Evolutionary conservation across 805 yeast species (phyloP), one percentile per base, ranked within the genome.

Genomic region (Clavispora santaluciae): DNA sequence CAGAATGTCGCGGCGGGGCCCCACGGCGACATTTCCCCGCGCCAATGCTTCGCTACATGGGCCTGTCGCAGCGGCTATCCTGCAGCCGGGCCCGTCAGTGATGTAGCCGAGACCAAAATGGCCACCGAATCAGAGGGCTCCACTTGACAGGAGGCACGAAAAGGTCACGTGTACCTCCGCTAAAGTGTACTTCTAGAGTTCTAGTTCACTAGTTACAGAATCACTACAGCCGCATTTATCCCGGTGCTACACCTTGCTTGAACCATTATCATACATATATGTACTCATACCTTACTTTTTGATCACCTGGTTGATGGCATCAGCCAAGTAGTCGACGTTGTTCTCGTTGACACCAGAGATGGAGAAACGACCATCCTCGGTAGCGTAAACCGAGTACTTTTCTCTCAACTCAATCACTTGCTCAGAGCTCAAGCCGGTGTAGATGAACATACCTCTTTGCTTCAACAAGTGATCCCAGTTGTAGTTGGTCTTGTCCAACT

Each of bases 371-470:
- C 98, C 98, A 62, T 89, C 93, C 47, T 79, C 75, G 22, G 96
- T 88, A 54, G 93, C 78, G 63, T 91, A 91, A 29, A 91, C 83
- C 13, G 86, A 79, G 64, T 70, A 82, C 61, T 86, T 80, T 38
- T 75, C 70, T 60, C 85, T 83, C 56, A 91, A 73, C 47, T 72
- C 66, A 43, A 78, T 71, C 36, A 87, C 91, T 66, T 89, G 95
- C 37, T 76, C 79, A 34, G 78, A 70, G 23, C 65, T 60, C 47
- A 91, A 74, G 6, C 96, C 96, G 25, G 97, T 90, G 72, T 76
- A 91, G 55, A 91, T 86, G 68, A 91, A 91, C 98, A 91, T 91
- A 54, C 99, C 99, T 61, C 91, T 84, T 66, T 91, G 98, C 58
- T 81, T 76, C 42, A 85, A 70, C 55, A 91, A 74, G 59, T 86